Evolutionary conservation across 2,329 filamentous ascomycete genomes (phyloP).

Genomic region (Xylariaceae sp.): DNA sequence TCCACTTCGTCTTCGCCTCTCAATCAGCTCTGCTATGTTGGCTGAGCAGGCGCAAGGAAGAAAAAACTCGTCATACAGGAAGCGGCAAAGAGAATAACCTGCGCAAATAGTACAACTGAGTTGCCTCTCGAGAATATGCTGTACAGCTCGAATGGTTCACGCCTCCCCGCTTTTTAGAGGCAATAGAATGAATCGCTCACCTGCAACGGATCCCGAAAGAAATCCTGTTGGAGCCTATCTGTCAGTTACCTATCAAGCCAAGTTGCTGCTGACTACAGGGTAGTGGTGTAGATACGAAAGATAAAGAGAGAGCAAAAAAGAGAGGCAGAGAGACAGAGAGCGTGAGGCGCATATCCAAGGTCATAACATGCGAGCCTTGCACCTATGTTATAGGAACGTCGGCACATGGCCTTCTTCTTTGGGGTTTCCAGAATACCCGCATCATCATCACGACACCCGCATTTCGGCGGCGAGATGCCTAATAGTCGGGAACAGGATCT

Average conservation of each 20-base stretch:
- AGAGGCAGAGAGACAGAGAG: too few relatives aligned
- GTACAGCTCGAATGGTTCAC: conserved; percentile 10
- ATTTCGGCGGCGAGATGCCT: background rate
- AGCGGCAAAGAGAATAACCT: too few relatives aligned
- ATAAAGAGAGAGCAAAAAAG: too few relatives aligned
- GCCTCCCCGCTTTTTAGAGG: conserved; percentile 22
- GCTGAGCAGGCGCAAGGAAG: conserved; percentile 3
- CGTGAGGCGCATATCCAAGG: conserved; percentile 12
- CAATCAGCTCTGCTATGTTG: conserved; percentile 1
- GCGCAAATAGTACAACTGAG: too few relatives aligned
- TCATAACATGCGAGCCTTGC: conserved; percentile 21
- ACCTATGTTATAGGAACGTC: background rate
- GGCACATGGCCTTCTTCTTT: conserved; percentile 2
- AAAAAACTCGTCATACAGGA: too few relatives aligned
- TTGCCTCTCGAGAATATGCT: conserved; percentile 8
- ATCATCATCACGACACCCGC: too few relatives aligned
- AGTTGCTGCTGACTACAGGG: background rate
- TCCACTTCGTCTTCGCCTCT: conserved; percentile 8
- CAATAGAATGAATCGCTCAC: conserved; percentile 15
- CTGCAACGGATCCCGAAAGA: conserved; percentile 10
- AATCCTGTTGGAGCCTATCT: background rate
- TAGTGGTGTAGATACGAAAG: too few relatives aligned
- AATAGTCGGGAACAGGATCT: conserved; percentile 9
- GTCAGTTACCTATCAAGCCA: conserved; percentile 2
- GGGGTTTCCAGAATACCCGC: conserved; percentile 3